Percentiles rank a stretch among this genome's conserved stretches.
Conservation (phyloP, 345 rosid genomes). For the Salix arbutifolia region DNA sequence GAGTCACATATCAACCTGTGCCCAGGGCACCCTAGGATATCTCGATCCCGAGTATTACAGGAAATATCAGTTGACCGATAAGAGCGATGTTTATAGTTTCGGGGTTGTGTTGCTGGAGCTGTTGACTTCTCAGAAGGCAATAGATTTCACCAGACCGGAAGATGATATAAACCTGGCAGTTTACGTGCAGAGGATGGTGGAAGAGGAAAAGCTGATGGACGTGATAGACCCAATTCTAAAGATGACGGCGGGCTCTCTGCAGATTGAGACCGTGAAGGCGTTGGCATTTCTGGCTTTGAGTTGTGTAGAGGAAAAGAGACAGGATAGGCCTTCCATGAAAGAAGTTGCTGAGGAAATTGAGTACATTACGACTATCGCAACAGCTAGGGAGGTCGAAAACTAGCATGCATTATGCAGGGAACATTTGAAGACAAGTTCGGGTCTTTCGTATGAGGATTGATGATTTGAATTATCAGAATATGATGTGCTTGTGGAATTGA, state of each 20-base stretch:
- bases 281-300: slow-evolving; percentile 37
- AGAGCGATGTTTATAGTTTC: slow-evolving; percentile 52
- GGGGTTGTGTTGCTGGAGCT: slow-evolving; percentile 52
- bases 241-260: slow-evolving; percentile 24
- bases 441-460: too few species aligned
- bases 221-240: slow-evolving; percentile 32
- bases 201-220: slow-evolving; percentile 39
- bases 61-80: slow-evolving; percentile 46
- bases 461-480: too few species aligned
- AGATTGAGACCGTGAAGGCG: slow-evolving; percentile 52
- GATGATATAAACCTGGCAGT: slow-evolving; percentile 49
- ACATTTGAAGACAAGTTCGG: neutral
- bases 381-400: slow-evolving; percentile 2
- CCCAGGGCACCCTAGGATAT: slow-evolving; percentile 53
- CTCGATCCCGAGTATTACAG: slow-evolving; percentile 46
- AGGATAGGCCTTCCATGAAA: slow-evolving; percentile 63
- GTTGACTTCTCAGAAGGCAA: slow-evolving; percentile 42
- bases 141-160: slow-evolving; percentile 35
- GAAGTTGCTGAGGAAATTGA: slow-evolving; percentile 53
- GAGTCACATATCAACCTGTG: slow-evolving; percentile 50
- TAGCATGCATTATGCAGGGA: neutral
- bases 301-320: slow-evolving; percentile 58
- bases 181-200: slow-evolving; percentile 33
- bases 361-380: slow-evolving; percentile 33
- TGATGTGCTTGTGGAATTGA: too few species aligned